These are phyloP conservation scores for Cladosporium sp. DNA, from an alignment of 2,329 filamentous ascomycete species.

Conservation along the genomic window DNA sequence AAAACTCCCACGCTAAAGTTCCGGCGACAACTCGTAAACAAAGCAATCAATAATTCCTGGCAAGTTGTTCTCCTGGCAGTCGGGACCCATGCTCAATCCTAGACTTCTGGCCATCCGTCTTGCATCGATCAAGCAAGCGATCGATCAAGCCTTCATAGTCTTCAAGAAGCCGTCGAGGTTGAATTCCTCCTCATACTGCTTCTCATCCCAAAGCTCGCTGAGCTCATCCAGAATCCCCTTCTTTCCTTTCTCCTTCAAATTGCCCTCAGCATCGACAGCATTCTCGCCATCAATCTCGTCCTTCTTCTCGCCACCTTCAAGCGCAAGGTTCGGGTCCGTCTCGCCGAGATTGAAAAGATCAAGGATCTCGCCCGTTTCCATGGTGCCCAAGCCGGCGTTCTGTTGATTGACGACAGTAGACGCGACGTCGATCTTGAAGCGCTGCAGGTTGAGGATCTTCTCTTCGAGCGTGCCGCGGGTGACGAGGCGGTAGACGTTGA, in stretches of 20 bases:
- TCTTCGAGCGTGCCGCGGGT: slow-evolving; percentile 94
- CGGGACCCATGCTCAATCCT: too few species aligned
- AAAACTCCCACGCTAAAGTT: too few species aligned
- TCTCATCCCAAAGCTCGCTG: slow-evolving; percentile 94
- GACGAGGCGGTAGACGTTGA: slow-evolving; percentile 96
- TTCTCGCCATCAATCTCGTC: slow-evolving; percentile 74
- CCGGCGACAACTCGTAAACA: too few species aligned
- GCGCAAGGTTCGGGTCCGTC: slow-evolving; percentile 44
- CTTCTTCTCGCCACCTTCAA: slow-evolving; percentile 45
- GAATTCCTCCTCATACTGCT: slow-evolving; percentile 97
- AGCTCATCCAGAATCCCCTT: slow-evolving; percentile 94
- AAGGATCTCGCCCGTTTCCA: slow-evolving; percentile 98
- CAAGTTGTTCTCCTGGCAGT: too few species aligned
- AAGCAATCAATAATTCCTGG: too few species aligned
- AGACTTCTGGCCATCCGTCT: too few species aligned
- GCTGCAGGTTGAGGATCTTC: slow-evolving; percentile 93
- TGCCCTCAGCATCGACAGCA: slow-evolving; percentile 72
- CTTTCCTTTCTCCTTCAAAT: slow-evolving; percentile 90
- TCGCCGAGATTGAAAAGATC: slow-evolving; percentile 93
- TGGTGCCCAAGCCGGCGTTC: slow-evolving; percentile 87
- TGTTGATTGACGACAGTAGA: slow-evolving; percentile 98
- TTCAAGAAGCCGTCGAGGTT: slow-evolving; percentile 93
- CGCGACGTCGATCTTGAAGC: slow-evolving; percentile 98
- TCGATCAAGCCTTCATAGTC: slow-evolving; percentile 58
- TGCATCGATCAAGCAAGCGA: too few species aligned